Evolutionary conservation across 441 rosid species (phyloP).

Genomic region (Euphorbia neoarborescens): DNA sequence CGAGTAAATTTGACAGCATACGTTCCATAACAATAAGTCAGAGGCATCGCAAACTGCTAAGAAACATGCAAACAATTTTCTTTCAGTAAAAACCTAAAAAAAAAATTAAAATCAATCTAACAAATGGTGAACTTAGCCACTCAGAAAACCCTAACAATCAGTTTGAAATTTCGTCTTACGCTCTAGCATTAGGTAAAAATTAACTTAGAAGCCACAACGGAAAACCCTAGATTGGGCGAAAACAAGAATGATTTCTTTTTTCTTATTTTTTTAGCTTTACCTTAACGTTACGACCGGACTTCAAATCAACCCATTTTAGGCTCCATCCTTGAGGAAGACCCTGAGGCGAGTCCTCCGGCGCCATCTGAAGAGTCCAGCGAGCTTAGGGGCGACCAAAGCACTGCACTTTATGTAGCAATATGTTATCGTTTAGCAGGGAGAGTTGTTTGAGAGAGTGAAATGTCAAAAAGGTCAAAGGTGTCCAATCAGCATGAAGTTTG

Average conservation of each 20-base stretch:
- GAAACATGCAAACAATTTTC: slow-evolving; percentile 7
- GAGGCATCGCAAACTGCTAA: background rate
- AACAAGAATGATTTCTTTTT: too few relatives aligned
- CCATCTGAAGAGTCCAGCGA: slow-evolving; percentile 15
- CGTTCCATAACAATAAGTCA: background rate
- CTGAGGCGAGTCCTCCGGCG: slow-evolving; percentile 29
- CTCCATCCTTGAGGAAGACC: slow-evolving; percentile 55
- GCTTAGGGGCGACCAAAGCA: background rate
- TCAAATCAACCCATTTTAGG: slow-evolving; percentile 28
- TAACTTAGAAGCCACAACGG: background rate
- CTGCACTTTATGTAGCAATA: background rate
- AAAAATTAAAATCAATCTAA: background rate
- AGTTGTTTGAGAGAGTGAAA: background rate
- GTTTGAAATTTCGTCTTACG: background rate
- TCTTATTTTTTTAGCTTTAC: slow-evolving; percentile 20
- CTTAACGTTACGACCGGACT: slow-evolving; percentile 44
- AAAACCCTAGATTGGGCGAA: slow-evolving; percentile 8
- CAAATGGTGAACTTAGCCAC: background rate
- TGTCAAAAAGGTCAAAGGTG: background rate
- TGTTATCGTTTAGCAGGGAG: background rate
- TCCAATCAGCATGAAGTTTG: background rate
- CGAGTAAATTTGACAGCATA: background rate
- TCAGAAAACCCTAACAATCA: background rate
- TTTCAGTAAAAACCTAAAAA: background rate
- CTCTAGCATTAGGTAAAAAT: background rate